A percentile compares a stretch with the other conserved stretches of the same genome.
Conservation (phyloP, 2,329 filamentous ascomycete species). For the Trematosphaeria pertusa region DNA sequence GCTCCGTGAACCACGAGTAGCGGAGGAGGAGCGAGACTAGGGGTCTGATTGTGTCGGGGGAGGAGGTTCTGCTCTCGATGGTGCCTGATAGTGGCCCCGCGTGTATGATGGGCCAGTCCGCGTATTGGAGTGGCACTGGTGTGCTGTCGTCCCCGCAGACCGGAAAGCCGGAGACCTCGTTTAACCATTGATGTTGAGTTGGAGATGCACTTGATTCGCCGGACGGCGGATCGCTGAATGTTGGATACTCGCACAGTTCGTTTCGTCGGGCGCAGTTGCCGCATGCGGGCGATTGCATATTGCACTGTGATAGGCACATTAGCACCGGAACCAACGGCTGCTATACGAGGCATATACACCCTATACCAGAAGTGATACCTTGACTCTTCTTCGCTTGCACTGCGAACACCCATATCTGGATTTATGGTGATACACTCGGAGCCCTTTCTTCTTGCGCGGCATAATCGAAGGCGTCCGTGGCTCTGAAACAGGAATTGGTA, state of each 20-base stretch:
- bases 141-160: too few species aligned
- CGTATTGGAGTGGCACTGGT: too few species aligned
- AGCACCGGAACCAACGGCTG: too few species aligned
- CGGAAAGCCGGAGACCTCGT: too few species aligned
- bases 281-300: slow-evolving; percentile 17
- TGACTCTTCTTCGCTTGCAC: slow-evolving; percentile 22
- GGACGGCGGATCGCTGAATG: too few species aligned
- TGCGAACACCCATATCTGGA: slow-evolving; percentile 18
- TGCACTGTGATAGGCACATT: slow-evolving; percentile 12
- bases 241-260: slow-evolving; percentile 19
- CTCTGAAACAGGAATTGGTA: too few species aligned
- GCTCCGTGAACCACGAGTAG: slow-evolving; percentile 12
- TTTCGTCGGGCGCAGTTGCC: slow-evolving; percentile 19
- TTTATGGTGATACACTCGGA: slow-evolving; percentile 21
- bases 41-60: neutral
- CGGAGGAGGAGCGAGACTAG: slow-evolving; percentile 4
- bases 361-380: too few species aligned
- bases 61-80: neutral
- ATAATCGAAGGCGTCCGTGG: too few species aligned
- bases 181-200: too few species aligned
- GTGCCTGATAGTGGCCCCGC: neutral
- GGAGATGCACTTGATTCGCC: too few species aligned
- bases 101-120: too few species aligned
- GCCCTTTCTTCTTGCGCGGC: slow-evolving; percentile 17
- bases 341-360: too few species aligned